These are phyloP conservation scores for Cichorium intybus DNA, from an alignment of 140 eudicot genomes.

Conservation along the genomic window DNA sequence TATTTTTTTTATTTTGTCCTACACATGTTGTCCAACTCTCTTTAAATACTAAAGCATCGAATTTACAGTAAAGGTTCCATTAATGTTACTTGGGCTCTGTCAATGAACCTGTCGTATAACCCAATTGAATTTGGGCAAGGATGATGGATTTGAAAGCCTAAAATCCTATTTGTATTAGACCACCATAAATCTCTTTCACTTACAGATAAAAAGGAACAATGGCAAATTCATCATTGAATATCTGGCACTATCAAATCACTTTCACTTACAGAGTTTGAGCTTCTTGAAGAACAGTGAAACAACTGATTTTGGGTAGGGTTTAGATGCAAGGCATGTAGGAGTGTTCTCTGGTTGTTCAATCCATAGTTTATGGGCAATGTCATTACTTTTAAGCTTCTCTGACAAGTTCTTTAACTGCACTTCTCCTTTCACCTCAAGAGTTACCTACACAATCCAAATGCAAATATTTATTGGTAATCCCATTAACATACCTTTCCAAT, in stretches of 20 bases:
- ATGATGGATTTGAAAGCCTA: too few relatives aligned
- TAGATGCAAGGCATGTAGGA: slow-evolving; percentile 87
- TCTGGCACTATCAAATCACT: not conserved
- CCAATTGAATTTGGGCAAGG: too few relatives aligned
- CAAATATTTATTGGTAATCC: not conserved
- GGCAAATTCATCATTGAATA: slow-evolving; percentile 2
- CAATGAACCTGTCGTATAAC: too few relatives aligned
- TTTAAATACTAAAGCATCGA: too few relatives aligned
- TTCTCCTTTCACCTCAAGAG: slow-evolving; percentile 89
- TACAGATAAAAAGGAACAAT: not conserved
- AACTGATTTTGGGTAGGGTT: slow-evolving; percentile 82
- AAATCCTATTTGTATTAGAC: too few relatives aligned
- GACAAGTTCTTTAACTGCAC: slow-evolving; percentile 59
- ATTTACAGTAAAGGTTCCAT: too few relatives aligned
- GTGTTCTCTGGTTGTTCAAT: slow-evolving; percentile 91
- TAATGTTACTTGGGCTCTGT: too few relatives aligned
- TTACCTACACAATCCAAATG: slow-evolving; percentile 49
- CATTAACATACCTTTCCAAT: not conserved
- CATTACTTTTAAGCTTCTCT: slow-evolving; percentile 70
- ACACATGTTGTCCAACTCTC: too few relatives aligned
- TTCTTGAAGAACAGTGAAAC: slow-evolving; percentile 75
- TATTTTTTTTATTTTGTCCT: too few relatives aligned
- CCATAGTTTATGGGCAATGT: slow-evolving; percentile 84
- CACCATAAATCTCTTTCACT: too few relatives aligned
- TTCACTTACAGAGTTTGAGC: slow-evolving; percentile 84